phyloP scores from a whole-genome alignment of 495 filamentous ascomycete species.

The Aspergillus carlsbadensis region DNA sequence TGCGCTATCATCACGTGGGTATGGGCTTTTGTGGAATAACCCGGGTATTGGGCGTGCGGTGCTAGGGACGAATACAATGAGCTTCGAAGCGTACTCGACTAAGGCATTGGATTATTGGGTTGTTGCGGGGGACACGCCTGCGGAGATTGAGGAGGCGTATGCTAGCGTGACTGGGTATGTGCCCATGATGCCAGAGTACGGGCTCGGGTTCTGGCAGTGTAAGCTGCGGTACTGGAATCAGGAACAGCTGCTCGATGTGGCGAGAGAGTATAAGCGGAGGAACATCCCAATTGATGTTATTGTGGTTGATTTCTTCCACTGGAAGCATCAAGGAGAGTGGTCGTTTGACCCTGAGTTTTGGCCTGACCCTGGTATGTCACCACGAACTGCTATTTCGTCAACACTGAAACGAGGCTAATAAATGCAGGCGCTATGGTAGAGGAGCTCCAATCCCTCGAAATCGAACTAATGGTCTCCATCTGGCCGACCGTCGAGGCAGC shows the following conservation, averaged over 20 bases:
- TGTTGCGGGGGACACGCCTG: slow-evolving; percentile 52
- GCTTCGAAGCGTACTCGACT: slow-evolving; percentile 56
- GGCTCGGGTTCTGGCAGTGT: slow-evolving; percentile 63
- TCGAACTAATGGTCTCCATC: slow-evolving; percentile 61
- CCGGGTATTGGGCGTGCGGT: slow-evolving; percentile 55
- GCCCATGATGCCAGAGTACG: slow-evolving; percentile 63
- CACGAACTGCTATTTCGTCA: too few relatives aligned
- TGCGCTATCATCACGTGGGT: slow-evolving; percentile 51
- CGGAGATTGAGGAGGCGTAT: slow-evolving; percentile 53
- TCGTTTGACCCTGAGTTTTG: slow-evolving; percentile 56
- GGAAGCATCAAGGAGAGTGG: slow-evolving; percentile 60
- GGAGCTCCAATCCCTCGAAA: slow-evolving; percentile 49
- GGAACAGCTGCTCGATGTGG: slow-evolving; percentile 53
- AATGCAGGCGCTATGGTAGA: slow-evolving; percentile 50
- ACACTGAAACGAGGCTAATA: neutral
- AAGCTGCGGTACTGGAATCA: slow-evolving; percentile 61
- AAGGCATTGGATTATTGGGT: slow-evolving; percentile 57
- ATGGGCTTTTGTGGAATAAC: slow-evolving; percentile 61
- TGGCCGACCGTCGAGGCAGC: slow-evolving; percentile 57
- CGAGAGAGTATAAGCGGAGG: slow-evolving; percentile 51
- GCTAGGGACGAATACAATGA: slow-evolving; percentile 56
- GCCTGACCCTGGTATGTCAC: slow-evolving; percentile 50
- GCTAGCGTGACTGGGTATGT: slow-evolving; percentile 49
- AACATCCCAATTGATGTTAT: slow-evolving; percentile 56
- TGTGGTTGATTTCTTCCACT: slow-evolving; percentile 61